Percentiles rank a stretch among this genome's conserved stretches.
phyloP scores from a whole-genome alignment of 2,329 filamentous ascomycete genomes.

The Fusarium compactum region DNA sequence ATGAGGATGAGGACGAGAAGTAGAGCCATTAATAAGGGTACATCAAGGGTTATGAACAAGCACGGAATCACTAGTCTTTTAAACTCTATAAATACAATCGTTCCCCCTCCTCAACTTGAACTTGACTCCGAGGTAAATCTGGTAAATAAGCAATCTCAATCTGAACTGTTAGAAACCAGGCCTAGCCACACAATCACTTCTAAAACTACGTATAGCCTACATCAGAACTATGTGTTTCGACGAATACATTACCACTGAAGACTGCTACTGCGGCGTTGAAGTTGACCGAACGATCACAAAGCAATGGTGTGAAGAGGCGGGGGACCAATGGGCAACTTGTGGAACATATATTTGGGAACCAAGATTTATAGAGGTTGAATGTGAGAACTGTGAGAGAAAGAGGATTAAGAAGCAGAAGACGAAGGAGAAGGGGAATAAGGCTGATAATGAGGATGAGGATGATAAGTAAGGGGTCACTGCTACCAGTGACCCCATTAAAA shows the following conservation, averaged over 20 bases:
- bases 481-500: neutral
- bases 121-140: fast-evolving
- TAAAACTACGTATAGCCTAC: fast-evolving
- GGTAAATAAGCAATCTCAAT: neutral
- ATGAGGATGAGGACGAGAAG: neutral
- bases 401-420: neutral
- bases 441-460: neutral
- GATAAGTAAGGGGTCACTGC: too few species aligned
- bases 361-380: neutral
- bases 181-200: neutral
- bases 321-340: neutral
- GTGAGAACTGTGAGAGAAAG: neutral
- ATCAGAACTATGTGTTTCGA: neutral
- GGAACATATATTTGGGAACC: neutral
- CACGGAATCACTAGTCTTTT: neutral
- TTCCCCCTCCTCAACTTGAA: neutral
- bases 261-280: neutral
- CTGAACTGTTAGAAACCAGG: fast-evolving
- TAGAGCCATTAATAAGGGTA: neutral
- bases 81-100: neutral
- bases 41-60: neutral
- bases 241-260: neutral
- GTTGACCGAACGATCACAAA: neutral
- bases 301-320: neutral
- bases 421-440: neutral